Evolutionary conservation across 768 basidiomycete species (phyloP).

Genomic region (Suillus clintonianus): DNA sequence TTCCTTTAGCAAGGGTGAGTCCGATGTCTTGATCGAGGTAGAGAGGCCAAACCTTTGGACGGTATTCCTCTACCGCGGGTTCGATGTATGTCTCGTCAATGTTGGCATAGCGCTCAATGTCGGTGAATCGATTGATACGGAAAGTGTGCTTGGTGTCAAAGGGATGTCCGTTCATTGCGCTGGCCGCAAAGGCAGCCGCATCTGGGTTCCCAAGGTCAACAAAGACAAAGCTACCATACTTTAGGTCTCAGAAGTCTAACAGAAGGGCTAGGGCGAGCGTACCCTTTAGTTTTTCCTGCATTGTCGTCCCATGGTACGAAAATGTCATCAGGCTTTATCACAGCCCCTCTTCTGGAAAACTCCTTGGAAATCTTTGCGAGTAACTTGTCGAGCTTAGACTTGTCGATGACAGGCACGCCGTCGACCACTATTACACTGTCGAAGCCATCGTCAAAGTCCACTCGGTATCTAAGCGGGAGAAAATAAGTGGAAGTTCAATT

Average conservation of each 20-base stretch:
- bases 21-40: not conserved
- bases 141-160: slow-evolving; percentile 90
- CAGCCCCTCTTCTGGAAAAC: slow-evolving; percentile 78
- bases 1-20: slow-evolving; percentile 54
- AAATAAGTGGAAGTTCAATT: slow-evolving; percentile 1
- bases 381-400: slow-evolving; percentile 79
- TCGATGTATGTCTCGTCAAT: slow-evolving; percentile 80
- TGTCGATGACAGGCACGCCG: slow-evolving; percentile 88
- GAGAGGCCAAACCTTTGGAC: slow-evolving; percentile 55
- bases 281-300: slow-evolving; percentile 92
- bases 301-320: slow-evolving; percentile 87
- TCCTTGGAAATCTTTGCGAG: slow-evolving; percentile 80
- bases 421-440: slow-evolving; percentile 94
- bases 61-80: slow-evolving; percentile 72
- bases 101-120: slow-evolving; percentile 80
- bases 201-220: slow-evolving; percentile 73
- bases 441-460: slow-evolving; percentile 81
- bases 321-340: slow-evolving; percentile 76
- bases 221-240: slow-evolving; percentile 68
- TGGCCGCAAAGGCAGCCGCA: slow-evolving; percentile 68
- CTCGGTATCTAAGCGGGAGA: slow-evolving; percentile 66
- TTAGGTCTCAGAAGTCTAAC: not conserved
- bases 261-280: slow-evolving; percentile 21
- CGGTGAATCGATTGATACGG: slow-evolving; percentile 82
- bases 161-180: slow-evolving; percentile 69